phyloP scores from a whole-genome alignment of 2,329 filamentous ascomycete genomes.

The Monosporascus sp. region DNA sequence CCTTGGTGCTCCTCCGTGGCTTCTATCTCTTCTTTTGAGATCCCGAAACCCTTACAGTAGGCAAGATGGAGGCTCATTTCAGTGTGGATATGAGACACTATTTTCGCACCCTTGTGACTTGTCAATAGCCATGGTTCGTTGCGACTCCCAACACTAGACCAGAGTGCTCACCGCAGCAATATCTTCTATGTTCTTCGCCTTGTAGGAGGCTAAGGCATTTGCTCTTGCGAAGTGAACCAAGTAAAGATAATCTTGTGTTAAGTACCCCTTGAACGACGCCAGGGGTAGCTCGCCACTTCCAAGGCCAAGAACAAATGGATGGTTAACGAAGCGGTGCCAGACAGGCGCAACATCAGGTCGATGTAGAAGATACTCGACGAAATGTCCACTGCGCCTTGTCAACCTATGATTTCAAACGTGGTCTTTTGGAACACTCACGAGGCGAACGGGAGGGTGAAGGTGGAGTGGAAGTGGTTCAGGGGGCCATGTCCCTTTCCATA shows the following conservation, averaged over 20 bases:
- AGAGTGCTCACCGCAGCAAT: conserved; percentile 58
- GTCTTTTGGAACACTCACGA: conserved; percentile 39
- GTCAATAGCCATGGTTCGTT: background rate
- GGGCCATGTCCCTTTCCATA: conserved; percentile 66
- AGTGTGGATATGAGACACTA: conserved; percentile 70
- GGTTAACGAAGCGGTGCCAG: conserved; percentile 74
- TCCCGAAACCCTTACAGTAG: conserved; percentile 78
- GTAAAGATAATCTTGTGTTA: conserved; percentile 90
- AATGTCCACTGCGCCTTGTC: conserved; percentile 54
- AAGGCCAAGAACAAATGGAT: conserved; percentile 75
- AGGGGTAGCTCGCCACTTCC: conserved; percentile 70
- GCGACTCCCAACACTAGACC: background rate
- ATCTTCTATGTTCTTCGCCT: conserved; percentile 67
- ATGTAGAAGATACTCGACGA: conserved; percentile 77
- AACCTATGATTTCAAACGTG: conserved; percentile 4
- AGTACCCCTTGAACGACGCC: conserved; percentile 79
- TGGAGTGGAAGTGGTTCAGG: conserved; percentile 74
- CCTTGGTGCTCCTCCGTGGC: conserved; percentile 69
- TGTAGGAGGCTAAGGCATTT: conserved; percentile 81
- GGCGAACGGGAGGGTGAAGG: conserved; percentile 62
- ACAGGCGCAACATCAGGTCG: conserved; percentile 66
- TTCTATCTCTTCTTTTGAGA: conserved; percentile 69
- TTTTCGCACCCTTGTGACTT: conserved; percentile 51
- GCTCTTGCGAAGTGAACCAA: conserved; percentile 86
- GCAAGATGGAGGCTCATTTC: conserved; percentile 78